Conservation (phyloP, 2,329 filamentous ascomycete species). For the Trichoderma atrobrunneum region DNA sequence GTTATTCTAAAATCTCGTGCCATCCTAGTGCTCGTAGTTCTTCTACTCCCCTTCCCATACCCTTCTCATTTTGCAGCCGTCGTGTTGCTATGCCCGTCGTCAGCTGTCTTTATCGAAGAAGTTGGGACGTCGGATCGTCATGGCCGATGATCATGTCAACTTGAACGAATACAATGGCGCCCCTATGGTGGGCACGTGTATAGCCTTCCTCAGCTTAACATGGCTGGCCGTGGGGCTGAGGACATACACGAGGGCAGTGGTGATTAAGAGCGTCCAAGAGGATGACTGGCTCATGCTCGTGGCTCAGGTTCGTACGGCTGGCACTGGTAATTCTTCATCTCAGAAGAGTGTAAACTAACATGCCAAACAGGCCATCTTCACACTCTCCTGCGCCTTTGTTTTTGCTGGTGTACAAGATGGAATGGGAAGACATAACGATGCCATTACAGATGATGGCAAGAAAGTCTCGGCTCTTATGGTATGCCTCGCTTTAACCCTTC, state of each 20-base stretch:
- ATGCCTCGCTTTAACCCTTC: conserved; percentile 2
- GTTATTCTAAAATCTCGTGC: neutral
- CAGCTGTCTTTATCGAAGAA: neutral
- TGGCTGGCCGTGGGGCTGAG: conserved; percentile 44
- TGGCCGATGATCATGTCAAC: conserved; percentile 34
- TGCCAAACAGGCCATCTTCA: conserved; percentile 42
- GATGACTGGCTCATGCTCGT: conserved; percentile 55
- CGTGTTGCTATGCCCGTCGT: conserved; percentile 15
- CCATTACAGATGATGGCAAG: conserved; percentile 39
- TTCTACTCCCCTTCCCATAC: neutral
- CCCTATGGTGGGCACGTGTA: conserved; percentile 36
- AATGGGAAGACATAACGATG: conserved; percentile 47
- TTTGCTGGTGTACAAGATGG: conserved; percentile 42
- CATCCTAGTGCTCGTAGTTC: neutral
- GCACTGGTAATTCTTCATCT: neutral
- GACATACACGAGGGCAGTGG: conserved; percentile 42
- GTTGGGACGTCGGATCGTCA: conserved; percentile 23
- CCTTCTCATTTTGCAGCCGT: neutral
- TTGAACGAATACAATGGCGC: conserved; percentile 40
- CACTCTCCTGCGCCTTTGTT: conserved; percentile 46
- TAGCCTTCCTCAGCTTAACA: conserved; percentile 39
- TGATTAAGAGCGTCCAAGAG: conserved; percentile 46
- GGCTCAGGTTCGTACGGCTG: conserved; percentile 39
- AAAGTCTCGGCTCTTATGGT: conserved; percentile 48
- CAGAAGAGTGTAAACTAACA: neutral